Evolutionary conservation across 306 rosid genomes (phyloP).

Genomic region (Pachyrhizus erosus): DNA sequence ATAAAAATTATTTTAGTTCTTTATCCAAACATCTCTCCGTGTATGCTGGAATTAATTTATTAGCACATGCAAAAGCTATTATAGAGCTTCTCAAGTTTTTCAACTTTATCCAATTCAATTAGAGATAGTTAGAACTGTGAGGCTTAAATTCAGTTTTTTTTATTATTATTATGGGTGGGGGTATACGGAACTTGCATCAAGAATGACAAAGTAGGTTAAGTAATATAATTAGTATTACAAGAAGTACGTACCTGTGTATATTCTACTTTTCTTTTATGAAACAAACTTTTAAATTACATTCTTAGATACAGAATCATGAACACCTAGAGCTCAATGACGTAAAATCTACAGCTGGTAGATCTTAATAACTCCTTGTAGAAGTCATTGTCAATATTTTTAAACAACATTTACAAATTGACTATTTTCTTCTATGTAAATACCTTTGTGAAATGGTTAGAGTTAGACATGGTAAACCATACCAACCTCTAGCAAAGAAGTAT

Average conservation of each 20-base stretch:
- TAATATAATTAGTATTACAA: background rate
- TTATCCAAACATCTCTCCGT: no score
- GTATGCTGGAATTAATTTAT: no score
- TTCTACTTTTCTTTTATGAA: slow-evolving; percentile 38
- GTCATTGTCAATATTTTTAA: slow-evolving; percentile 9
- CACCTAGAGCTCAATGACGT: slow-evolving; percentile 40
- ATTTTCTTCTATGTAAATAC: slow-evolving; percentile 11
- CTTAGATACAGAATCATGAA: slow-evolving; percentile 32
- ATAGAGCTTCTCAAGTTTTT: no score
- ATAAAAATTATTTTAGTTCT: no score
- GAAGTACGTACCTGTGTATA: slow-evolving; percentile 7
- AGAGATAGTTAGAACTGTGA: background rate
- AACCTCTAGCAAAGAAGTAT: slow-evolving; percentile 75
- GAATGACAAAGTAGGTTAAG: background rate
- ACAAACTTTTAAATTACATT: slow-evolving; percentile 37
- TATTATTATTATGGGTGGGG: no score
- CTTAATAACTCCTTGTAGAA: slow-evolving; percentile 25
- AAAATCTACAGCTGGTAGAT: slow-evolving; percentile 29
- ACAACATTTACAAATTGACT: slow-evolving; percentile 38
- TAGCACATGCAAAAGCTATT: no score
- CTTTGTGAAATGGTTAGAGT: slow-evolving; percentile 33
- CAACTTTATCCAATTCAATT: background rate
- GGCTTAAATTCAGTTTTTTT: background rate
- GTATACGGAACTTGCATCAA: background rate
- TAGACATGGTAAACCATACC: slow-evolving; percentile 85